Evolutionary conservation across 2,329 filamentous ascomycete species (phyloP).

Genomic region (Neopestalotiopsis sp.): DNA sequence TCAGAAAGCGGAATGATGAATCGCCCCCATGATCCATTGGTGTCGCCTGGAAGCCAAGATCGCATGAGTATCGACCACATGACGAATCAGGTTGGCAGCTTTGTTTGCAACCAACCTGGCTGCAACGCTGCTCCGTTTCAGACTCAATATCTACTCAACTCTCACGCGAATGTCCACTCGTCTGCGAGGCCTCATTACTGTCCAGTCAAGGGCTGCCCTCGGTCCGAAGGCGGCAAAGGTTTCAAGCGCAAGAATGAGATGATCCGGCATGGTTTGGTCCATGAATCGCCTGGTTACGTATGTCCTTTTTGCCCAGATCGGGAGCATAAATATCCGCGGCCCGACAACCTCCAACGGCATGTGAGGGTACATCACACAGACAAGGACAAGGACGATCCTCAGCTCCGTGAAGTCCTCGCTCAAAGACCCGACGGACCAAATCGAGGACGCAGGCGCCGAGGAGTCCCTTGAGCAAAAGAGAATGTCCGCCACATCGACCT

Average conservation of each 20-base stretch:
- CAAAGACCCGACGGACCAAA: slow-evolving; percentile 85
- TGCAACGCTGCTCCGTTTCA: slow-evolving; percentile 79
- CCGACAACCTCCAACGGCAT: slow-evolving; percentile 94
- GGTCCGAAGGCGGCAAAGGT: slow-evolving; percentile 68
- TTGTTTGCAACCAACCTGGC: slow-evolving; percentile 63
- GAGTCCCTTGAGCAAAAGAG: slow-evolving; percentile 40
- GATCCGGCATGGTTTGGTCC: slow-evolving; percentile 83
- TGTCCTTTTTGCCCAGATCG: slow-evolving; percentile 95
- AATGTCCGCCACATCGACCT: not conserved
- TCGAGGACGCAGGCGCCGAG: slow-evolving; percentile 77
- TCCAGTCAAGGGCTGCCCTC: slow-evolving; percentile 65
- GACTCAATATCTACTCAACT: slow-evolving; percentile 79
- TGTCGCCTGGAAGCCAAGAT: slow-evolving; percentile 48
- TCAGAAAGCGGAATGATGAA: slow-evolving; percentile 45
- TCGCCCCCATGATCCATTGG: slow-evolving; percentile 43
- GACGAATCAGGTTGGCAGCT: slow-evolving; percentile 57
- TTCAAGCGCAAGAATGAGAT: slow-evolving; percentile 78
- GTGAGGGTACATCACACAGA: slow-evolving; percentile 92
- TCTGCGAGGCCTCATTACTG: slow-evolving; percentile 71
- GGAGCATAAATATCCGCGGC: slow-evolving; percentile 92
- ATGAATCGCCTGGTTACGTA: slow-evolving; percentile 92
- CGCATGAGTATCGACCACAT: slow-evolving; percentile 65
- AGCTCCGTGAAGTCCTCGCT: slow-evolving; percentile 81
- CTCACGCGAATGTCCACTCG: slow-evolving; percentile 76
- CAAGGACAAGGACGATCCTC: slow-evolving; percentile 85